Evolutionary conservation across 1,284 basidiomycete genomes (phyloP), one percentile per base, ranked within the genome.

Genomic region (Ceratobasidium sp.): DNA sequence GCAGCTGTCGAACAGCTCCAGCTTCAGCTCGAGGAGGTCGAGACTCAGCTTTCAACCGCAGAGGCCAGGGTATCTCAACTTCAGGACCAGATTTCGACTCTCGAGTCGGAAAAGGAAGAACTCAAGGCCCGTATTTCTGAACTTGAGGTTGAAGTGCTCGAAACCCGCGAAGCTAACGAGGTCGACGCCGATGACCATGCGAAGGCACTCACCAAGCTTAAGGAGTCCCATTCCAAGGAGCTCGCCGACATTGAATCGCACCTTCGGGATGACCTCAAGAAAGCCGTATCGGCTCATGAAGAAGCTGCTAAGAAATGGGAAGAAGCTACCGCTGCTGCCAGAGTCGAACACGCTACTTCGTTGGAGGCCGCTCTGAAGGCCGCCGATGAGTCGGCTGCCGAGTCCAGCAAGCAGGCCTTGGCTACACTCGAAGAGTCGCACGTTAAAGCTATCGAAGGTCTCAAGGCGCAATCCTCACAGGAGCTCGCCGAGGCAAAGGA

Each of bases 71-170:
- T 64, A 8, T 50, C 47, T 29, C 52, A 56, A 39, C 52, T 52
- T 29, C 56, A 68, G 50, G 69, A 75, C 80, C 86, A 90, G 74
- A 73, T 91, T 2, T 77, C 77, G 6, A 78, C 81, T 49, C 78
- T 91, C 66, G 85, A 83, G 74, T 76, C 76, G 21, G 89, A 92
- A 78, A 86, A 86, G 74, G 89, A 90, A 72, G 91, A 93, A 73
- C 84, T 81, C 57, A 85, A 87, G 53, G 83, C 80, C 74, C 91
- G 87, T 76, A 81, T 95, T 13, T 89, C 87, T 0, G 87, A 90
- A 72, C 81, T 93, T 13, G 89, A 94, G 78, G 79, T 90, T 53
- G 88, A 92, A 74, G 82, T 92, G 41, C 79, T 93, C 62, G 91
- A 93, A 77, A 76, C 89, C 69, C 89, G 84, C 76, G 89, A 90